phyloP scores from a whole-genome alignment of 2,329 filamentous ascomycete species.

The Harringtonia aguacate region DNA sequence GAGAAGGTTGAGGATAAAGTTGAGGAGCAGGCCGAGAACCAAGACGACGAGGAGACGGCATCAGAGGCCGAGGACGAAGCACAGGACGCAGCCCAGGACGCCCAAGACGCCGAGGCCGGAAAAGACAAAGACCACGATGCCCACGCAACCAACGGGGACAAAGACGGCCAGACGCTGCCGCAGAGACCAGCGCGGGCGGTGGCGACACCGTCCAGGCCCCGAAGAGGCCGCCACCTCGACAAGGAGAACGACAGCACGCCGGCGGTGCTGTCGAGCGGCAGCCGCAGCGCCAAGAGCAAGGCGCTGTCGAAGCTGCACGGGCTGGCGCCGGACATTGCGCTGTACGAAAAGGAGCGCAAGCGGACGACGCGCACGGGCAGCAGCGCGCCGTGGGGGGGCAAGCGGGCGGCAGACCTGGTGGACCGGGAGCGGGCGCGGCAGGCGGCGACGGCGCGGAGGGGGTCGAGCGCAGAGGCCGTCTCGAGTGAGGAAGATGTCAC shows the following conservation, averaged over 20 bases:
- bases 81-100: neutral
- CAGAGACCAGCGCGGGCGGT: conserved; percentile 7
- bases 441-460: conserved; percentile 14
- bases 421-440: conserved; percentile 45
- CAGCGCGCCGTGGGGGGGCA: conserved; percentile 46
- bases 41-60: conserved; percentile 27
- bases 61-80: conserved; percentile 5
- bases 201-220: conserved; percentile 23
- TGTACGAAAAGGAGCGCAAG: conserved; percentile 92
- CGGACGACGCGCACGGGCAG: conserved; percentile 41
- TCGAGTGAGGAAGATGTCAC: too few species aligned
- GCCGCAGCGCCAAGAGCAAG: conserved; percentile 79
- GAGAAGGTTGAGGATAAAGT: neutral
- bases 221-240: conserved; percentile 29
- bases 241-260: conserved; percentile 77
- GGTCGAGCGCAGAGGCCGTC: conserved; percentile 19
- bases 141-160: neutral
- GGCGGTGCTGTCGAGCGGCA: conserved; percentile 52
- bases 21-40: conserved; percentile 20
- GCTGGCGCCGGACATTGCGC: conserved; percentile 71
- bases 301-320: conserved; percentile 68
- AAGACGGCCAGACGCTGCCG: neutral
- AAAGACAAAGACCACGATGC: neutral
- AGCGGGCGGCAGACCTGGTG: conserved; percentile 46
- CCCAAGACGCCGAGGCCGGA: too few species aligned